A percentile compares a stretch with the other conserved stretches of the same genome.
phyloP scores from a whole-genome alignment of 140 eudicot species.

The Oenanthe javanica region DNA sequence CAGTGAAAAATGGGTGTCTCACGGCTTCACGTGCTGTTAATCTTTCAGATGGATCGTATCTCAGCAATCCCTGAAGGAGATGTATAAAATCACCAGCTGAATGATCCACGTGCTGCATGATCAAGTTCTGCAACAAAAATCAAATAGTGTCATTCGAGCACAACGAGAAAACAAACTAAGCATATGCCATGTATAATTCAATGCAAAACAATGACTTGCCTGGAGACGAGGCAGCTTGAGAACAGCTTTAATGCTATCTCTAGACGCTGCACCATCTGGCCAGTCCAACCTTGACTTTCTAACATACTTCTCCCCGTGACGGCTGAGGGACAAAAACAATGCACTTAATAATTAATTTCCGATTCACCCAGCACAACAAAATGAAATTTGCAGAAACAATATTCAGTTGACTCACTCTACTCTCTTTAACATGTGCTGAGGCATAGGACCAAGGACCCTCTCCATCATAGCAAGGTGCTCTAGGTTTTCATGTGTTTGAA shows the following conservation, averaged over 20 bases:
- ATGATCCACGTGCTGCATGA: constrained; percentile 90
- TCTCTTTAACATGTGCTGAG: constrained; percentile 61
- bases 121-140: constrained; percentile 37
- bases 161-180: background rate
- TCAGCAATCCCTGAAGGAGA: constrained; percentile 67
- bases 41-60: constrained; percentile 66
- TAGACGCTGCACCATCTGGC: constrained; percentile 83
- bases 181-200: background rate
- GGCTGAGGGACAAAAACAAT: constrained; percentile 22
- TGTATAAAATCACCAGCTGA: constrained; percentile 81
- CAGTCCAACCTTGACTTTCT: constrained; percentile 71
- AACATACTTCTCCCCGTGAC: constrained; percentile 66
- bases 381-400: background rate
- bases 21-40: constrained; percentile 65
- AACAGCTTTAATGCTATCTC: constrained; percentile 83
- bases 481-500: constrained; percentile 79
- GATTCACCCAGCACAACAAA: background rate
- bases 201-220: constrained; percentile 19
- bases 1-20: constrained; percentile 67
- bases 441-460: constrained; percentile 65
- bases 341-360: no score
- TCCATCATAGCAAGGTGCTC: constrained; percentile 99
- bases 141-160: background rate
- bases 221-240: constrained; percentile 75
- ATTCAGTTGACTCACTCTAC: constrained; percentile 40